Percentiles rank a stretch among this genome's conserved stretches.
phyloP scores from a whole-genome alignment of 2,329 filamentous ascomycete species.

The Ophiostoma populinum region DNA sequence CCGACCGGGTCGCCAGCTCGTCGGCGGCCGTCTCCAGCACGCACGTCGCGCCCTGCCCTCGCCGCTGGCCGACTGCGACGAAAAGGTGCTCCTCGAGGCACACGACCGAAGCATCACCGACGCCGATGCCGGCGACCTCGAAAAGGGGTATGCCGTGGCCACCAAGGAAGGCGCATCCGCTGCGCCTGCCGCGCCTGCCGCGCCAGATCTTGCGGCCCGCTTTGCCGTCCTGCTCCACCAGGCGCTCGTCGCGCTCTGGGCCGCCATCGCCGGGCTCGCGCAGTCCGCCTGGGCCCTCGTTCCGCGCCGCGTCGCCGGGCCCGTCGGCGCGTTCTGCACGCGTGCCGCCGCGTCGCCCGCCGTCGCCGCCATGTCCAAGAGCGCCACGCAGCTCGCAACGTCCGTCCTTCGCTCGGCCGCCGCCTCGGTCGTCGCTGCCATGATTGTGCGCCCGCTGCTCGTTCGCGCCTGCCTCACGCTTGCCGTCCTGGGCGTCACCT shows the following conservation, averaged over 20 bases:
- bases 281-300: slow-evolving; percentile 6
- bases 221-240: slow-evolving; percentile 8
- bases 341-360: not conserved
- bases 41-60: slow-evolving; percentile 7
- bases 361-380: too few species aligned
- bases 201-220: slow-evolving; percentile 2
- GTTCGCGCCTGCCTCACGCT: slow-evolving; percentile 7
- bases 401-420: slow-evolving; percentile 4
- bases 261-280: not conserved
- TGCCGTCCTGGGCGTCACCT: slow-evolving; percentile 6
- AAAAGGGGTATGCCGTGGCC: slow-evolving; percentile 4
- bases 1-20: slow-evolving; percentile 9
- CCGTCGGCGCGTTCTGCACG: too few species aligned
- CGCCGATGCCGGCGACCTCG: slow-evolving; percentile 4
- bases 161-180: not conserved
- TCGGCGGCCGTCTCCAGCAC: slow-evolving; percentile 7
- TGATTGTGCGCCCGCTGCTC: slow-evolving; percentile 7
- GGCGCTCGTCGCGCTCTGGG: slow-evolving; percentile 8
- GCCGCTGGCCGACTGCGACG: not conserved
- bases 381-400: slow-evolving; percentile 3
- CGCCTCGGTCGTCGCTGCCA: slow-evolving; percentile 4
- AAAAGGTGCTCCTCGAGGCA: slow-evolving; percentile 5
- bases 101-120: not conserved
- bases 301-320: too few species aligned
- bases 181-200: not conserved